Conservation (phyloP, 148 eudicot species). For the Vaccinium macrocarpon region DNA sequence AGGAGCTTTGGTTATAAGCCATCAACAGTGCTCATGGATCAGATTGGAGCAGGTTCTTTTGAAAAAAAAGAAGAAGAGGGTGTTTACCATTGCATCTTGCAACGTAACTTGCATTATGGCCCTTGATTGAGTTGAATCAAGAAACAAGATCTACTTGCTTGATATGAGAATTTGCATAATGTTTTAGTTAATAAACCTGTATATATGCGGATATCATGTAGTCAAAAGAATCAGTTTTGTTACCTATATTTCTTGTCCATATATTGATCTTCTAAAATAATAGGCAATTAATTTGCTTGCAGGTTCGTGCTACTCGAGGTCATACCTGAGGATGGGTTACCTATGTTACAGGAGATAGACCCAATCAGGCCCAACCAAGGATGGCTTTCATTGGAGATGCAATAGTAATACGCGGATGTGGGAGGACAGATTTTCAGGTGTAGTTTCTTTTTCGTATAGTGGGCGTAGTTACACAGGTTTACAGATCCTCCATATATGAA, state of each 20-base stretch:
- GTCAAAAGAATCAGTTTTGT: background rate
- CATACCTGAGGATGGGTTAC: constrained; percentile 94
- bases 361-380: constrained; percentile 80
- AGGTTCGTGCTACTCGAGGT: constrained; percentile 97
- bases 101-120: background rate
- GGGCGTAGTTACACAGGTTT: background rate
- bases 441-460: background rate
- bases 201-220: background rate
- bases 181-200: background rate
- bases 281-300: constrained; percentile 19
- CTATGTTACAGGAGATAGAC: constrained; percentile 63
- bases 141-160: background rate
- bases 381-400: constrained; percentile 98
- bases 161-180: background rate
- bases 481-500: background rate
- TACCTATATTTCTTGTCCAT: background rate
- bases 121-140: background rate
- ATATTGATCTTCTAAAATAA: background rate
- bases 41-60: too few relatives aligned
- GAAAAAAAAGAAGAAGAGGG: too few relatives aligned
- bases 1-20: too few relatives aligned
- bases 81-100: too few relatives aligned
- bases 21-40: too few relatives aligned
- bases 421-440: too few relatives aligned
- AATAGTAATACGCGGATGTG: constrained; percentile 89